Conservation (phyloP, 1,139 yeast species). For the Ogataea hybrid region DNA sequence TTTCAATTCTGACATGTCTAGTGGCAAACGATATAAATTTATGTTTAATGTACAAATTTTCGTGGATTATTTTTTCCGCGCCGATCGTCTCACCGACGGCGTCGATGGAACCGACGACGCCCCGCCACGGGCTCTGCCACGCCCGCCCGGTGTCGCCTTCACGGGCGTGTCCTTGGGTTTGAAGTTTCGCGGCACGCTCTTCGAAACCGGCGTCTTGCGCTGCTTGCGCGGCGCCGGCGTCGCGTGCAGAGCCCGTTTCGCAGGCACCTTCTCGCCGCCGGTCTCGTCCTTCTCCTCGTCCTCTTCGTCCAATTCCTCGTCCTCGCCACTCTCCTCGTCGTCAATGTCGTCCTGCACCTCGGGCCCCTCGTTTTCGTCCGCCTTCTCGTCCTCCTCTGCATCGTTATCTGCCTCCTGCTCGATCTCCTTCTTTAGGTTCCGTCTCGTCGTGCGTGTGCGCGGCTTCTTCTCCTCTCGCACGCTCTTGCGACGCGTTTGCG, state of each 20-base stretch:
- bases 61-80: conserved; percentile 16
- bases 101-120: conserved; percentile 15
- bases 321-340: conserved; percentile 6
- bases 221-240: conserved; percentile 15
- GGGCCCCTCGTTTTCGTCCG: conserved; percentile 7
- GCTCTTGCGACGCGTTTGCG: conserved; percentile 5
- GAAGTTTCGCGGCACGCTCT: conserved; percentile 10
- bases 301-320: conserved; percentile 7
- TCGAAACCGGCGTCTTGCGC: conserved; percentile 19
- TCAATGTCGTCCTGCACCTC: conserved; percentile 9
- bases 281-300: conserved; percentile 7
- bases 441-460: conserved; percentile 20
- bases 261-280: conserved; percentile 9
- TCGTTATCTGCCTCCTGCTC: conserved; percentile 14
- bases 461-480: conserved; percentile 8
- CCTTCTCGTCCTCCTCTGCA: conserved; percentile 5
- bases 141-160: conserved; percentile 9
- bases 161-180: conserved; percentile 16
- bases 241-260: conserved; percentile 8
- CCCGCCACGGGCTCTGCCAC: conserved; percentile 11
- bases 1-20: conserved; percentile 26
- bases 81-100: conserved; percentile 20
- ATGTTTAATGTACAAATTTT: conserved; percentile 2
- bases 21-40: conserved; percentile 1
- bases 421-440: conserved; percentile 17